These are phyloP conservation scores for Theileria annulata DNA, from an alignment of 169 alveolate species.

Conservation along the genomic window DNA sequence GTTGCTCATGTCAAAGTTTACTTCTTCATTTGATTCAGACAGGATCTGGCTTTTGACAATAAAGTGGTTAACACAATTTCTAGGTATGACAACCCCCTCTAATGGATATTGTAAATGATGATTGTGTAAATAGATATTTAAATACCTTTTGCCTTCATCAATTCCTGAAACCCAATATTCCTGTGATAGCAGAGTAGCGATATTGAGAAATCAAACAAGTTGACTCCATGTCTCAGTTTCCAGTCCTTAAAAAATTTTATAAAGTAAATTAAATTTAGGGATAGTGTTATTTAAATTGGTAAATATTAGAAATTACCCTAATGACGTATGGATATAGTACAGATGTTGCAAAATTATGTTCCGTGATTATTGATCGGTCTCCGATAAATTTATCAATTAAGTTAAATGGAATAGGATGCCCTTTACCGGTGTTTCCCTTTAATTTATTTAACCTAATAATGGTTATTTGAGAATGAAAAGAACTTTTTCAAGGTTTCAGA, in stretches of 20 bases:
- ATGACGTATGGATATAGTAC: slow-evolving; percentile 30
- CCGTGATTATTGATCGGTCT: slow-evolving; percentile 49
- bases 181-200: slow-evolving; percentile 43
- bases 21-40: slow-evolving; percentile 14
- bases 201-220: slow-evolving; percentile 43
- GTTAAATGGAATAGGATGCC: slow-evolving; percentile 44
- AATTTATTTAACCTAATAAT: slow-evolving; percentile 37
- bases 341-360: slow-evolving; percentile 31
- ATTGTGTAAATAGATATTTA: background rate
- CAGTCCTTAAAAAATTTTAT: slow-evolving; percentile 30
- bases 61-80: slow-evolving; percentile 14
- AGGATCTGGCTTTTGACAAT: slow-evolving; percentile 37
- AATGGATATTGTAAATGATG: background rate
- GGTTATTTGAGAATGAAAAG: background rate
- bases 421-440: slow-evolving; percentile 23
- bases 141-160: slow-evolving; percentile 23
- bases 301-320: background rate
- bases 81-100: slow-evolving; percentile 19
- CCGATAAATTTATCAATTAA: slow-evolving; percentile 52
- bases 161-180: slow-evolving; percentile 4
- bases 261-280: background rate
- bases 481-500: slow-evolving; percentile 19
- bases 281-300: background rate
- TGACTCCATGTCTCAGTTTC: slow-evolving; percentile 33
- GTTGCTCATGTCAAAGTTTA: background rate